Percentiles rank a stretch among this genome's conserved stretches.
These are phyloP conservation scores for Psidium friedrichsthalianum DNA, from an alignment of 345 rosid genomes.

Conservation along the genomic window DNA sequence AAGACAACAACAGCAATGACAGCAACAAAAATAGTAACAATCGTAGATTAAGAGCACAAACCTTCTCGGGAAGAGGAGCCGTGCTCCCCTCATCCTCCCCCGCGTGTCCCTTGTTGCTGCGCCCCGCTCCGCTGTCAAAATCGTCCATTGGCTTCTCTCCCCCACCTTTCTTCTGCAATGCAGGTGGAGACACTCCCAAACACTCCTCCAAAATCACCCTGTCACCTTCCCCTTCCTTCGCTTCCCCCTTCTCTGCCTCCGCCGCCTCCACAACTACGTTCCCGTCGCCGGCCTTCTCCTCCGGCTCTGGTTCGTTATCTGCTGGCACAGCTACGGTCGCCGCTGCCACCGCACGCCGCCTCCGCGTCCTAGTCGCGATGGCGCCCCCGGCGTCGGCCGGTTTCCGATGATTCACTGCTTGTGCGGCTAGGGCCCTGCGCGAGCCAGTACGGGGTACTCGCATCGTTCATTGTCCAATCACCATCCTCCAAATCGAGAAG, in stretches of 20 bases:
- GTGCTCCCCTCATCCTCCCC: slow-evolving; percentile 47
- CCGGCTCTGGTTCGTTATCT: background rate
- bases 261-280: slow-evolving; percentile 2
- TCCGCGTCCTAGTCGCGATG: slow-evolving; percentile 49
- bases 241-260: slow-evolving; percentile 8
- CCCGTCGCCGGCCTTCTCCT: background rate
- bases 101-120: slow-evolving; percentile 31
- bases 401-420: slow-evolving; percentile 5
- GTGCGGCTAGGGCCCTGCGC: slow-evolving; percentile 44
- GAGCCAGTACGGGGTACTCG: slow-evolving; percentile 57
- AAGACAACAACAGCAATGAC: background rate
- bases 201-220: slow-evolving; percentile 2
- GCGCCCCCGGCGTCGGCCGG: slow-evolving; percentile 4
- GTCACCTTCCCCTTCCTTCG: slow-evolving; percentile 4
- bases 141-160: slow-evolving; percentile 41
- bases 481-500: slow-evolving; percentile 4
- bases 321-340: slow-evolving; percentile 39
- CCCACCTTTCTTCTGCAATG: slow-evolving; percentile 13
- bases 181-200: background rate
- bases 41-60: background rate
- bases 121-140: slow-evolving; percentile 20
- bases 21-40: background rate
- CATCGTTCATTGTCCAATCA: slow-evolving; percentile 51
- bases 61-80: slow-evolving; percentile 50
- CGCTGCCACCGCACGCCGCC: slow-evolving; percentile 36